phyloP scores from a whole-genome alignment of 768 basidiomycete species.

The Polyporus arcularius region DNA sequence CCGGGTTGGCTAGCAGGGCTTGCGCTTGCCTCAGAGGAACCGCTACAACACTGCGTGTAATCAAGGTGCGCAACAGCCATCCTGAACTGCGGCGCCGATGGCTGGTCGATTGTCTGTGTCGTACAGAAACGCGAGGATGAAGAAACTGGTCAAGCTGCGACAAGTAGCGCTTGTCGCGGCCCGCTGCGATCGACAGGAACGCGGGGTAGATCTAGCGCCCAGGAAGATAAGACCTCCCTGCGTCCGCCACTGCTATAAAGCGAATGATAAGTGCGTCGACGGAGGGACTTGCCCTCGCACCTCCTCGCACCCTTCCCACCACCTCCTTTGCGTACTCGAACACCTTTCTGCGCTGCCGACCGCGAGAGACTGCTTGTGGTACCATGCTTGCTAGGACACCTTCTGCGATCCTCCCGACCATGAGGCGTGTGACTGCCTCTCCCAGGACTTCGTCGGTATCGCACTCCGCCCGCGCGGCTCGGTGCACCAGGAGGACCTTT shows the following conservation, averaged over 20 bases:
- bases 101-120: no score
- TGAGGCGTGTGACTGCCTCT: conserved; percentile 3
- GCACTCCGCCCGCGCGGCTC: background rate
- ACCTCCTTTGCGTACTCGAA: background rate
- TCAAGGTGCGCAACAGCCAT: no score
- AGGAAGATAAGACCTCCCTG: background rate
- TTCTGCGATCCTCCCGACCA: background rate
- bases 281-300: no score
- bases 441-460: background rate
- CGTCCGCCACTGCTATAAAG: no score
- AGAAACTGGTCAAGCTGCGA: background rate
- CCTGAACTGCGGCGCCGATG: no score
- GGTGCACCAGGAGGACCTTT: background rate
- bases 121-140: background rate
- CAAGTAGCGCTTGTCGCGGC: no score
- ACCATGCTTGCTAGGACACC: background rate
- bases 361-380: background rate
- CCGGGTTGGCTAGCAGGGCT: background rate
- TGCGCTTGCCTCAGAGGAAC: no score
- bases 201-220: background rate
- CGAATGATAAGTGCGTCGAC: no score
- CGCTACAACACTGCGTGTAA: no score
- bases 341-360: background rate
- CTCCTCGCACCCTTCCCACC: no score
- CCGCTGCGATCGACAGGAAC: no score